Evolutionary conservation across 2,329 filamentous ascomycete species (phyloP).

Genomic region (Pyrenophora teres): DNA sequence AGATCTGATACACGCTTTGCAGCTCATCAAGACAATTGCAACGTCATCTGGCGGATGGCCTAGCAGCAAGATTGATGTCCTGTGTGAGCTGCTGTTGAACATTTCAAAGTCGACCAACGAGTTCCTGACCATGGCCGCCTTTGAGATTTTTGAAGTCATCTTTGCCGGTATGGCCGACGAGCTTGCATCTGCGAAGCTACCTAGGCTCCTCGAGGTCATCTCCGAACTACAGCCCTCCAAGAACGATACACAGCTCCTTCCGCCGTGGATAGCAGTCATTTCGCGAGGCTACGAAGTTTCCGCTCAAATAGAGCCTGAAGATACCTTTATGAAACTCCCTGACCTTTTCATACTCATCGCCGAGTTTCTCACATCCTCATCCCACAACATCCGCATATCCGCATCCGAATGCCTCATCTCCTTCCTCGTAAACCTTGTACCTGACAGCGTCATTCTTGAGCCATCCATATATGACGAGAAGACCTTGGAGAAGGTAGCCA

Average conservation of each 20-base stretch:
- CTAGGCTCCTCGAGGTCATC: conserved; percentile 87
- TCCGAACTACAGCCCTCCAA: conserved; percentile 87
- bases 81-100: conserved; percentile 86
- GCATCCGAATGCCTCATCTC: conserved; percentile 94
- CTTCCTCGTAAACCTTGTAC: conserved; percentile 88
- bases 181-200: conserved; percentile 85
- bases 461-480: conserved; percentile 94
- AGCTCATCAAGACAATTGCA: conserved; percentile 89
- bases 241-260: conserved; percentile 91
- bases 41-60: conserved; percentile 91
- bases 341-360: conserved; percentile 81
- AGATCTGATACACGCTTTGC: conserved; percentile 85
- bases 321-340: conserved; percentile 89
- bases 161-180: conserved; percentile 91
- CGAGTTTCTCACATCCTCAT: conserved; percentile 80
- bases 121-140: conserved; percentile 93
- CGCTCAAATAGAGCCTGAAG: conserved; percentile 82
- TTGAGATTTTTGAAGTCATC: conserved; percentile 97
- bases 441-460: conserved; percentile 79
- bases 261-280: conserved; percentile 94
- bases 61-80: conserved; percentile 88
- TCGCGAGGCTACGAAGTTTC: conserved; percentile 94
- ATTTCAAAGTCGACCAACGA: conserved; percentile 92
- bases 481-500: conserved; percentile 78
- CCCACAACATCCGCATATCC: conserved; percentile 91